phyloP scores from a whole-genome alignment of 192 early-diverging fungal genomes.

The Diversispora eburnea region DNA sequence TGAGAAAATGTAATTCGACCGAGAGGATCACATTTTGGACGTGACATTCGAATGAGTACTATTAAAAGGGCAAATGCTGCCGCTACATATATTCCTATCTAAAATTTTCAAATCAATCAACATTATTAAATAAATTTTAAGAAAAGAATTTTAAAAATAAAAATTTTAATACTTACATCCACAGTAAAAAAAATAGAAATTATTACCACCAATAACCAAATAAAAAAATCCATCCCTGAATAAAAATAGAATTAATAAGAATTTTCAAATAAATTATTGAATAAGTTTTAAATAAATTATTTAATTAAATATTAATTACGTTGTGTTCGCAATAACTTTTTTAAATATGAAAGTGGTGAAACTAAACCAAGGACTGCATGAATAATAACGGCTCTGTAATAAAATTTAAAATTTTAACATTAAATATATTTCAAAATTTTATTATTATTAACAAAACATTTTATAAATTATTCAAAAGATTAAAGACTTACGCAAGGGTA shows the following conservation, averaged over 20 bases:
- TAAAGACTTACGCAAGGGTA: conserved; percentile 49
- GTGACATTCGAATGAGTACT: conserved; percentile 75
- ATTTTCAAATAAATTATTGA: conserved; percentile 18
- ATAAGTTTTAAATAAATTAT: conserved; percentile 29
- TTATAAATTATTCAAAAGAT: background rate
- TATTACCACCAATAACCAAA: too few species aligned
- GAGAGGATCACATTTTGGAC: conserved; percentile 58
- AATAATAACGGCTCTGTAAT: conserved; percentile 69
- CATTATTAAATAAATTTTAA: conserved; percentile 29
- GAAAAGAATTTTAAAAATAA: conserved; percentile 31
- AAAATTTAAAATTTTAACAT: background rate
- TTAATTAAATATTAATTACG: conserved; percentile 25
- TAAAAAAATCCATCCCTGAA: too few species aligned
- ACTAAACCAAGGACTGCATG: conserved; percentile 80
- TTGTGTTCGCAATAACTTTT: conserved; percentile 61
- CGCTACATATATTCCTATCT: conserved; percentile 77
- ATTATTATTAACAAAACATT: background rate
- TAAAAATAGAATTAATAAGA: too few species aligned
- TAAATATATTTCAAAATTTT: background rate
- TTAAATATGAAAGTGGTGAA: conserved; percentile 55
- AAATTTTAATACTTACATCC: conserved; percentile 39
- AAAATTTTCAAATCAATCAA: conserved; percentile 39
- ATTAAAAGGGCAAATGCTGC: conserved; percentile 69
- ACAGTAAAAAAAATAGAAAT: too few species aligned
- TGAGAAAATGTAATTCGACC: conserved; percentile 35